A percentile compares a stretch with the other conserved stretches of the same genome.
phyloP scores from a whole-genome alignment of 2,329 filamentous ascomycete genomes.

The Gyromitra esculenta region DNA sequence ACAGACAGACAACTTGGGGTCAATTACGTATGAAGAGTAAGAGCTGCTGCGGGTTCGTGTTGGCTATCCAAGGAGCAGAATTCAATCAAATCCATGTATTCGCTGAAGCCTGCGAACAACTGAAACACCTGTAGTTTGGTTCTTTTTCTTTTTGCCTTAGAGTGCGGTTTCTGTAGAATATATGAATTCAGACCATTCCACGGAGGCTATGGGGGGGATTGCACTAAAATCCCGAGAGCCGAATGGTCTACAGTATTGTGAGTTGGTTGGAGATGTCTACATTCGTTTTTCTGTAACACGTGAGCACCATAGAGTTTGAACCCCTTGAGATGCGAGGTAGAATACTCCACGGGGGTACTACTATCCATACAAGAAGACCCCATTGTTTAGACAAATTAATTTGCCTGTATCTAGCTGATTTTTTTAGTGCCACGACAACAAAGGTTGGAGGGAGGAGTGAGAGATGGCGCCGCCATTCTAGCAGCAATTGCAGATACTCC shows the following conservation, averaged over 20 bases:
- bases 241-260: no score
- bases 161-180: neutral
- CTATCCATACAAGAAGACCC: neutral
- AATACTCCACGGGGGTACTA: neutral
- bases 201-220: neutral
- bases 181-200: neutral
- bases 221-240: no score
- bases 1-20: slow-evolving; percentile 1
- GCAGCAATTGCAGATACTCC: slow-evolving; percentile 7
- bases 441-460: neutral
- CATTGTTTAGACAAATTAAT: neutral
- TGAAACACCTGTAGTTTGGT: neutral
- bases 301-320: neutral
- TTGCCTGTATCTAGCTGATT: neutral
- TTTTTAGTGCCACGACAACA: neutral
- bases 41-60: slow-evolving; percentile 15
- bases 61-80: slow-evolving; percentile 3
- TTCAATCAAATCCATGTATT: slow-evolving; percentile 16
- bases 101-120: neutral
- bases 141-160: neutral
- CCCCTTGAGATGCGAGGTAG: neutral
- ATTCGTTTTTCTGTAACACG: no score
- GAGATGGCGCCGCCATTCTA: neutral
- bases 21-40: slow-evolving; percentile 4
- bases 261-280: no score